Evolutionary conservation across 1,284 basidiomycete species (phyloP), one percentile per base, ranked within the genome.

Genomic region (Dichomitus squalens): DNA sequence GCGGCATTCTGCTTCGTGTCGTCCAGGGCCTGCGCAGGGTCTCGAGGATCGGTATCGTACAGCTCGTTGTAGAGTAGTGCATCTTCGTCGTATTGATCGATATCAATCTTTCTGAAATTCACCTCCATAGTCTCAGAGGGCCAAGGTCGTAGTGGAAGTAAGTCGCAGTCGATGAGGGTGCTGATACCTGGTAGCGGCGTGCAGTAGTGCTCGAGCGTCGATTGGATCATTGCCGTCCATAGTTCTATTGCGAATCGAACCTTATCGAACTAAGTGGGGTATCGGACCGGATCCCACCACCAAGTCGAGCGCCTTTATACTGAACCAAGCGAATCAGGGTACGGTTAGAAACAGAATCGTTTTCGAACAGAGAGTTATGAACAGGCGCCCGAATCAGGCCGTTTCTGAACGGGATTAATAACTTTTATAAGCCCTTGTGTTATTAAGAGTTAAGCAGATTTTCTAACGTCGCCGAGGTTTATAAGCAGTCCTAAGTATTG

Each of bases 71-170:
- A 92, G 46, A 87, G 82, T 14, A 98, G 77, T 16, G 88, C 84
- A 68, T 98, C 96, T 73, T 98, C 96, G 70, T 98, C 96, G 76
- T 87, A 95, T 49, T 81, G 82, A 77, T 98, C 96, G 67, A 98
- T 92, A 75, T 98, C 91, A 77, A 98, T 95, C 76, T 95, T 96
- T 64, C 95, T 83, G 75, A 95, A 97, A 60, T 85, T 85, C 66
- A 77, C 79, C 61, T 89, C 84, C 90, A 93, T 93, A 23, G 40
- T 48, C 38, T 7, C 33, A 21, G 27, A n/a, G n/a, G 21, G 36
- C n/a, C n/a, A 47, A 27, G 14, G 29, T 44, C 7, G 29, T 33
- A 14, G 44, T 20, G n/a, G 31, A 34, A 29, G 44, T 46, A 20
- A 2, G 29, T 46, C 7, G 27, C 27, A 9, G 27, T 18, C 27